Conservation (phyloP, 805 yeast genomes). For the Wickerhamiella dianesei region DNA sequence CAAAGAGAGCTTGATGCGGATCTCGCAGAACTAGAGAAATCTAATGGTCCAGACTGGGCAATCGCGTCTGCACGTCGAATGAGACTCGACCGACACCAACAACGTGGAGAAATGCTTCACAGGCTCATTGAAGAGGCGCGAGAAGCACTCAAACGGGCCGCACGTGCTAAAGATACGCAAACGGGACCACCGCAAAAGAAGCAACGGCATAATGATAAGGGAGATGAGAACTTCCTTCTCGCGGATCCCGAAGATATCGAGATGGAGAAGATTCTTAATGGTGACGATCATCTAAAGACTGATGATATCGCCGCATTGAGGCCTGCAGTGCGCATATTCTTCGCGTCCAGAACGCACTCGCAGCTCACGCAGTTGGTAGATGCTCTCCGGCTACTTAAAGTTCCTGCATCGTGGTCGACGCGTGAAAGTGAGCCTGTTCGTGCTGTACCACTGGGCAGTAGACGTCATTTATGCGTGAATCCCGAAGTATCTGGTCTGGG, state of each 20-base stretch:
- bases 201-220: background rate
- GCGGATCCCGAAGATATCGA: slow-evolving; percentile 4
- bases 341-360: slow-evolving; percentile 82
- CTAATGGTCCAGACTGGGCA: slow-evolving; percentile 64
- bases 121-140: slow-evolving; percentile 13
- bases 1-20: slow-evolving; percentile 11
- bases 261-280: slow-evolving; percentile 4
- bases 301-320: slow-evolving; percentile 8
- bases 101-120: slow-evolving; percentile 18
- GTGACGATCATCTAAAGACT: background rate
- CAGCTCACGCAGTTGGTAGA: slow-evolving; percentile 69
- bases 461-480: slow-evolving; percentile 75
- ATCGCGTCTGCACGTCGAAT: slow-evolving; percentile 27
- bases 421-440: slow-evolving; percentile 39
- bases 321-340: slow-evolving; percentile 41
- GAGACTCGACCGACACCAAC: slow-evolving; percentile 13
- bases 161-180: background rate
- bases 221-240: background rate
- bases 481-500: slow-evolving; percentile 39
- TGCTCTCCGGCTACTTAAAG: slow-evolving; percentile 49
- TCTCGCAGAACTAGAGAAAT: slow-evolving; percentile 24
- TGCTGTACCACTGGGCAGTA: slow-evolving; percentile 63
- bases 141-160: background rate
- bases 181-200: background rate
- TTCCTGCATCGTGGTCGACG: slow-evolving; percentile 45